Evolutionary conservation across 768 basidiomycete species (phyloP).

Genomic region (Steccherinum ochraceum): DNA sequence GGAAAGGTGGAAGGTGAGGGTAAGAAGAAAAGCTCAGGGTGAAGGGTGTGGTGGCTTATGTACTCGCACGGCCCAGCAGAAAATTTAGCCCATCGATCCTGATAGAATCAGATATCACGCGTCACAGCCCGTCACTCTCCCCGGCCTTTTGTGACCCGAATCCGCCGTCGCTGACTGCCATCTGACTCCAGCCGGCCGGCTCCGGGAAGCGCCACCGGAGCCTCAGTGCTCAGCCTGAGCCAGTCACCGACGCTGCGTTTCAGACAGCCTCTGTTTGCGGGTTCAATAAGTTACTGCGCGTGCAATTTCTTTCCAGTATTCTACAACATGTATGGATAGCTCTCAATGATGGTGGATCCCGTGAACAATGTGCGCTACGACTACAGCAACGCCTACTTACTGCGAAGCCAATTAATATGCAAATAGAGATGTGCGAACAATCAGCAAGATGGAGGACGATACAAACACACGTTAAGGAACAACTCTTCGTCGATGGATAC

Average conservation of each 20-base stretch:
- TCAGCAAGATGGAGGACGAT: not conserved
- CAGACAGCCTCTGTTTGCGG: too few relatives aligned
- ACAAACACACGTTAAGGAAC: not conserved
- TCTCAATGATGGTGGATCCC: not conserved
- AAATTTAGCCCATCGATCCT: slow-evolving; percentile 25
- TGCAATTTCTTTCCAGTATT: not conserved
- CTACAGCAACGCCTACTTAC: not conserved
- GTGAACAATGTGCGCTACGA: not conserved
- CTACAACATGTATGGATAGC: not conserved
- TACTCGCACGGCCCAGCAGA: slow-evolving; percentile 22
- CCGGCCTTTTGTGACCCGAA: slow-evolving; percentile 7
- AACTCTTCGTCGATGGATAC: not conserved
- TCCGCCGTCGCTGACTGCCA: not conserved
- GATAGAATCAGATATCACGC: slow-evolving; percentile 14
- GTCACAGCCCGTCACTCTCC: not conserved
- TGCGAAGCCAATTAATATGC: not conserved
- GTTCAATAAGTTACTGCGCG: too few relatives aligned
- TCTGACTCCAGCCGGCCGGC: slow-evolving; percentile 1
- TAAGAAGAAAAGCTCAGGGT: slow-evolving; percentile 24
- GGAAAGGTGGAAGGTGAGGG: slow-evolving; percentile 31
- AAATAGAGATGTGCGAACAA: not conserved
- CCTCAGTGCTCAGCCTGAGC: too few relatives aligned
- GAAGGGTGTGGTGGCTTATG: slow-evolving; percentile 25
- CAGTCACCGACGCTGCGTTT: too few relatives aligned
- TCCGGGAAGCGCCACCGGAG: not conserved